Evolutionary conservation across 2,329 filamentous ascomycete genomes (phyloP).

Genomic region (Penicillium decumbens): DNA sequence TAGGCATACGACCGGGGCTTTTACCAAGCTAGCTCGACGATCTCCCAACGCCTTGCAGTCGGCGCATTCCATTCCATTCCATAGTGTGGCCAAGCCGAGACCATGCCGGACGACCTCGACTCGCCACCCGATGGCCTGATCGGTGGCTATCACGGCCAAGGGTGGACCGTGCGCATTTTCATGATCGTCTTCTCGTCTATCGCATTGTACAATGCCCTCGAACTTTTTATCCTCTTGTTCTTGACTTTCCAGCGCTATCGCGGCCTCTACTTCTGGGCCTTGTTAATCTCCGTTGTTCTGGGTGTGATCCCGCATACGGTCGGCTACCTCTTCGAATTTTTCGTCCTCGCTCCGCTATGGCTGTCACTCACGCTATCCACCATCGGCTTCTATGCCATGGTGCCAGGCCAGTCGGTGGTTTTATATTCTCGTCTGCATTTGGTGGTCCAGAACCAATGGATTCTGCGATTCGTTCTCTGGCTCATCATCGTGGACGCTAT

Average conservation of each 20-base stretch:
- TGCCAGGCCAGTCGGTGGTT: slow-evolving; percentile 59
- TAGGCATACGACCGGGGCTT: slow-evolving; percentile 6
- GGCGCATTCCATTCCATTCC: slow-evolving; percentile 2
- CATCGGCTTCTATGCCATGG: slow-evolving; percentile 56
- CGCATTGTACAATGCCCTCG: slow-evolving; percentile 46
- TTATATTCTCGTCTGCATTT: slow-evolving; percentile 60
- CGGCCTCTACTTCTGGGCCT: slow-evolving; percentile 42
- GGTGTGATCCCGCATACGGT: slow-evolving; percentile 37
- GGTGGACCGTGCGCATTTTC: slow-evolving; percentile 23
- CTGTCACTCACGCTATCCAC: slow-evolving; percentile 40
- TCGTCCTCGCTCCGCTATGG: slow-evolving; percentile 32
- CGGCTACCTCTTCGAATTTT: slow-evolving; percentile 41
- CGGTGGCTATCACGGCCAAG: slow-evolving; percentile 25
- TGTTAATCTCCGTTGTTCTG: slow-evolving; percentile 34
- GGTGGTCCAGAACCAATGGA: slow-evolving; percentile 48
- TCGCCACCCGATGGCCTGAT: slow-evolving; percentile 28
- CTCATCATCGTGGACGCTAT: slow-evolving; percentile 56
- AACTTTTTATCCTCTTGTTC: slow-evolving; percentile 38
- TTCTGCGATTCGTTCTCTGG: slow-evolving; percentile 49
- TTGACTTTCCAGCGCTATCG: slow-evolving; percentile 35
- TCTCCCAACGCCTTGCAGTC: neutral
- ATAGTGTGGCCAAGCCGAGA: neutral
- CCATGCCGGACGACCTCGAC: slow-evolving; percentile 15
- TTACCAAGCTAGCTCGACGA: slow-evolving; percentile 3
- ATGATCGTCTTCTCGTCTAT: slow-evolving; percentile 39